Conservation (phyloP, 73 alveolate genomes). For the Symbiodinium natans region DNA sequence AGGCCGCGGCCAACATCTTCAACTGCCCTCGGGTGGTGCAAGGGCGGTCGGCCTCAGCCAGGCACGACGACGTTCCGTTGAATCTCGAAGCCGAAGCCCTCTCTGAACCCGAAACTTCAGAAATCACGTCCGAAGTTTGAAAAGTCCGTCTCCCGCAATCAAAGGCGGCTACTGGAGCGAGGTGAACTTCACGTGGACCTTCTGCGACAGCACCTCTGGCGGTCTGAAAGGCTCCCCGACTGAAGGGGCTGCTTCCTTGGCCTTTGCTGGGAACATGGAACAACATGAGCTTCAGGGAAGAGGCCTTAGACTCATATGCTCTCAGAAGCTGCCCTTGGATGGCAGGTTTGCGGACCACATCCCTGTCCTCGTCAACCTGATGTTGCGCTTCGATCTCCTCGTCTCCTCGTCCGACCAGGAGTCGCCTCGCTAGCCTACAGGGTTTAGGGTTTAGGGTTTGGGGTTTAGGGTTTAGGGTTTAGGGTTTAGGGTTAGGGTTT, state of each 20-base stretch:
- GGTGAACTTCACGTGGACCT: slow-evolving; percentile 84
- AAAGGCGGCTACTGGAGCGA: slow-evolving; percentile 88
- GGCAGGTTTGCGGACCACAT: slow-evolving; percentile 68
- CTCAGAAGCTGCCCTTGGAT: neutral
- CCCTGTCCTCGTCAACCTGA: slow-evolving; percentile 41
- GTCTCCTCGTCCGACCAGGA: slow-evolving; percentile 87
- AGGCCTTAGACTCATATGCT: too few species aligned
- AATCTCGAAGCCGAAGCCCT: neutral
- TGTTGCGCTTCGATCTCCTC: slow-evolving; percentile 77
- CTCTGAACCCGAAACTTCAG: neutral
- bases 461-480: too few species aligned
- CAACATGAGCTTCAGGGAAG: too few species aligned
- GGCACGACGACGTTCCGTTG: neutral
- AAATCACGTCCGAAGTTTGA: neutral
- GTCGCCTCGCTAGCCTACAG: neutral
- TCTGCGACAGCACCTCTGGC: slow-evolving; percentile 60
- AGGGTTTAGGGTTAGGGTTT: too few species aligned
- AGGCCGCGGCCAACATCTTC: slow-evolving; percentile 92
- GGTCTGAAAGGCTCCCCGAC: slow-evolving; percentile 12
- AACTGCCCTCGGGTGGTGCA: slow-evolving; percentile 88
- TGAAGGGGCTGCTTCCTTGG: neutral
- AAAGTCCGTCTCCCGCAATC: too few species aligned
- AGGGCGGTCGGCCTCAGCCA: slow-evolving; percentile 59
- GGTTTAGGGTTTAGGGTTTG: neutral
- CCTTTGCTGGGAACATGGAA: neutral